Base-by-base conservation (phyloP, 2,329 filamentous ascomycete species). In the Cadophora malorum region DNA sequence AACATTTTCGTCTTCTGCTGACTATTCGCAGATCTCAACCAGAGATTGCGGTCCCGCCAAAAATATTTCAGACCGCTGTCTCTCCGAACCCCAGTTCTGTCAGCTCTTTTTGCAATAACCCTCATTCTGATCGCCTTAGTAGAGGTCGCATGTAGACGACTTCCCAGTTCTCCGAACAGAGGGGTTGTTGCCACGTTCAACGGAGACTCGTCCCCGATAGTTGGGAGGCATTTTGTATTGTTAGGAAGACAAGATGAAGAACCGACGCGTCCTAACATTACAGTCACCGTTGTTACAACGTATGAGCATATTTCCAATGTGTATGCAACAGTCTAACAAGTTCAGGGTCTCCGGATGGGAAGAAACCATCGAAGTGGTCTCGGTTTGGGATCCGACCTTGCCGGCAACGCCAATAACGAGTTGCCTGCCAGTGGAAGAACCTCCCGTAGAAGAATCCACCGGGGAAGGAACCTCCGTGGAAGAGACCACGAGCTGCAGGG, bases 101-200 rank as follows among this genome's bases (percentile, higher is more conserved):
- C 61, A 49, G 21, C 47, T 14, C 47, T 63, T 21, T 23, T 63
- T 12, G 61, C 47, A 10, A 38, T 33, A 23, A 63, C 47, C 2
- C 28, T 63, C 14, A 19, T 63, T 33, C 33, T 63, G n/a, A 53
- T 63, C 31, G 28, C 28, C 6, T 5, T 63, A 4, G 21, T 53
- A 9, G 61, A 63, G 16, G 28, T 63, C 31, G 47, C 61, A 23
- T 63, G 45, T 21, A 31, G 61, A 63, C 14, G 47, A 21, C 61
- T 63, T 10, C 61, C 61, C 31, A 63, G 33, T 53, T 50, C 61
- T 23, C n/a, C 4, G 12, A 63, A 63, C 25, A 41, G 61, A 63
- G 61, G 61, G 3, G n/a, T 63, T 19, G 33, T 63, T 53, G 45
- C 45, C 52, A 52, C 61, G 6, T 25, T 63, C 25, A 53, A 53